Conservation (phyloP, 2,329 filamentous ascomycete species). For the Epichloe hybrida region DNA sequence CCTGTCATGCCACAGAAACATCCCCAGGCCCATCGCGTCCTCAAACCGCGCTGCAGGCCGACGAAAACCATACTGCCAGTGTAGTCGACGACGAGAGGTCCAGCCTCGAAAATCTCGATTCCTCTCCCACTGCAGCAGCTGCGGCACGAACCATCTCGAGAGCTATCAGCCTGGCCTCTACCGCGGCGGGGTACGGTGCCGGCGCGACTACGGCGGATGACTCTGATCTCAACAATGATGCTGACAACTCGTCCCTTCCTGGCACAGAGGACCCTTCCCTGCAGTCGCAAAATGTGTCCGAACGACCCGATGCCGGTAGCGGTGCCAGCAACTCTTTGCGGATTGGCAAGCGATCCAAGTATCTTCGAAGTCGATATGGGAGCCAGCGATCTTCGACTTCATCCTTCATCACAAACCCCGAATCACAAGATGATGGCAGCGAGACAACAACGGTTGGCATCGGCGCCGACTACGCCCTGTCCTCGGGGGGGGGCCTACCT, state of each 20-base stretch:
- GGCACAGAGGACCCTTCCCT: constrained; percentile 16
- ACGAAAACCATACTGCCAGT: constrained; percentile 15
- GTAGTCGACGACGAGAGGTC: constrained; percentile 33
- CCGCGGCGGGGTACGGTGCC: constrained; percentile 4
- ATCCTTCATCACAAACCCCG: constrained; percentile 40
- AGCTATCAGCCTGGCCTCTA: constrained; percentile 32
- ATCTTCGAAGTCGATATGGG: constrained; percentile 41
- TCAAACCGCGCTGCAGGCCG: not conserved
- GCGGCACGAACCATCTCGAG: constrained; percentile 40
- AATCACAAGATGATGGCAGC: constrained; percentile 49
- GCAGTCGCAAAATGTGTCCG: constrained; percentile 18
- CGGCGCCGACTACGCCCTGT: constrained; percentile 65
- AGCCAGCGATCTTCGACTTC: constrained; percentile 49
- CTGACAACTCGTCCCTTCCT: constrained; percentile 16
- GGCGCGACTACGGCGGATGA: constrained; percentile 8
- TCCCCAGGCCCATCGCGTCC: constrained; percentile 19
- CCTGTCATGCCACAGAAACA: constrained; percentile 47
- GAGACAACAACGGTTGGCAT: constrained; percentile 52
- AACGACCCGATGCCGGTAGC: constrained; percentile 29
- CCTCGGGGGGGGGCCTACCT: constrained; percentile 72
- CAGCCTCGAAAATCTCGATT: constrained; percentile 38
- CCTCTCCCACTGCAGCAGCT: constrained; percentile 43
- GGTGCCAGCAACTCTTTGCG: constrained; percentile 34
- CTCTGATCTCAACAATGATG: constrained; percentile 12
- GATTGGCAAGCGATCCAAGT: constrained; percentile 36